Evolutionary conservation across 2,329 filamentous ascomycete species (phyloP).

Genomic region (Onygenales sp.): DNA sequence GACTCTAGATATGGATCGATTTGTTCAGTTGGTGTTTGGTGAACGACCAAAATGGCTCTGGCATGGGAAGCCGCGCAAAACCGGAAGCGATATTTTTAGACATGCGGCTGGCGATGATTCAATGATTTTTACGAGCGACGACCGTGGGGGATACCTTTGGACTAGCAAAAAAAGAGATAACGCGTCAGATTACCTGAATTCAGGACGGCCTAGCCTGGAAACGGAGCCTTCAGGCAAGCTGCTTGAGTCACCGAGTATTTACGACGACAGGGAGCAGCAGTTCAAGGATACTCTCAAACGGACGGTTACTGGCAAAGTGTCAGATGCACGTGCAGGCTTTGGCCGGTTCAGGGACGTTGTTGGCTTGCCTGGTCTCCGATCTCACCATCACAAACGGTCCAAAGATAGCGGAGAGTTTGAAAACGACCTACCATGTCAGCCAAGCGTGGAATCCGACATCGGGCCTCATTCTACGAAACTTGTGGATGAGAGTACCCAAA

Average conservation of each 20-base stretch:
- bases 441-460: slow-evolving; percentile 21
- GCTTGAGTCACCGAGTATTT: slow-evolving; percentile 15
- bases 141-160: slow-evolving; percentile 38
- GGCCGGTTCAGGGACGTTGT: slow-evolving; percentile 81
- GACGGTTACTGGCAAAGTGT: slow-evolving; percentile 67
- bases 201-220: slow-evolving; percentile 20
- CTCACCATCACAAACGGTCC: slow-evolving; percentile 29
- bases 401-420: slow-evolving; percentile 26
- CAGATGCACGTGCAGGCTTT: slow-evolving; percentile 71
- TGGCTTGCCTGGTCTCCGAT: slow-evolving; percentile 39
- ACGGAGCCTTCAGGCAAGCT: slow-evolving; percentile 23
- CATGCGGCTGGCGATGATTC: slow-evolving; percentile 26
- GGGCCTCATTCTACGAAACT: slow-evolving; percentile 8
- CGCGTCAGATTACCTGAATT: slow-evolving; percentile 29
- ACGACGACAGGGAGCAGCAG: slow-evolving; percentile 35
- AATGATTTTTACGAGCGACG: slow-evolving; percentile 36
- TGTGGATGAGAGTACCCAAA: not conserved
- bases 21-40: slow-evolving; percentile 67
- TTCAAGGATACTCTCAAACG: slow-evolving; percentile 62
- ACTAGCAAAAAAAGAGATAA: slow-evolving; percentile 28
- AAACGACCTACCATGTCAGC: slow-evolving; percentile 19
- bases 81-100: slow-evolving; percentile 22
- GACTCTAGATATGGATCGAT: slow-evolving; percentile 78
- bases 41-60: slow-evolving; percentile 89
- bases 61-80: slow-evolving; percentile 77